Evolutionary conservation across 106 monocot genomes (phyloP), one percentile per base, ranked within the genome.

Genomic region (Dioscorea zingiberensis): DNA sequence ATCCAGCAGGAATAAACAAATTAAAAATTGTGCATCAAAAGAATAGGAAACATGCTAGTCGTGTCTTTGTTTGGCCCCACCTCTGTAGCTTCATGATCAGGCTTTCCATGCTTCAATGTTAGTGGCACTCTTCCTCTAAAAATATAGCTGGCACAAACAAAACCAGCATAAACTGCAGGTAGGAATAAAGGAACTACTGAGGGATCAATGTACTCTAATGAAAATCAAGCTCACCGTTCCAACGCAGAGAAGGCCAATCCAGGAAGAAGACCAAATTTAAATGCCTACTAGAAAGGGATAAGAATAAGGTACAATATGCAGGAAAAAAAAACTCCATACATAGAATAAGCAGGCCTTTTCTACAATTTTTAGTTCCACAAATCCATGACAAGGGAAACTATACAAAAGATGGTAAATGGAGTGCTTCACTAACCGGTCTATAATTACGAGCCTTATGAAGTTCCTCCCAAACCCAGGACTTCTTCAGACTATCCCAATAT

Each of bases 381-480:
- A n/a, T n/a, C n/a, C n/a, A n/a, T n/a, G n/a, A n/a, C n/a, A n/a
- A n/a, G n/a, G 23, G 56, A 22, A 45, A 23, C 11, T 21, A 3
- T 60, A 38, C n/a, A 46, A 21, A 70, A 27, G 49, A 24, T 23
- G 46, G 18, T 11, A 54, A 58, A 19, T 47, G 3, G 17, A 46
- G 21, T 21, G 25, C 13, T 70, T 28, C 29, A 77, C 74, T 85
- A 48, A 93, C 98, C 21, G 98, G 92, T 55, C 98, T 73, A 64
- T 98, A 98, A 69, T 98, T 98, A 17, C 98, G 76, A 51, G 84
- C 93, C 80, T 72, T 77, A 47, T 86, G 66, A 15, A 98, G 92
- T 59, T 98, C 93, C 27, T 89, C 83, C 93, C 93, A 98, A 63
- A 98, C 78, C 98, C 93, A 98, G 22, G 98, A 98, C 32, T 76